phyloP scores from a whole-genome alignment of 2,329 filamentous ascomycete species.

The Talaromyces sp. region DNA sequence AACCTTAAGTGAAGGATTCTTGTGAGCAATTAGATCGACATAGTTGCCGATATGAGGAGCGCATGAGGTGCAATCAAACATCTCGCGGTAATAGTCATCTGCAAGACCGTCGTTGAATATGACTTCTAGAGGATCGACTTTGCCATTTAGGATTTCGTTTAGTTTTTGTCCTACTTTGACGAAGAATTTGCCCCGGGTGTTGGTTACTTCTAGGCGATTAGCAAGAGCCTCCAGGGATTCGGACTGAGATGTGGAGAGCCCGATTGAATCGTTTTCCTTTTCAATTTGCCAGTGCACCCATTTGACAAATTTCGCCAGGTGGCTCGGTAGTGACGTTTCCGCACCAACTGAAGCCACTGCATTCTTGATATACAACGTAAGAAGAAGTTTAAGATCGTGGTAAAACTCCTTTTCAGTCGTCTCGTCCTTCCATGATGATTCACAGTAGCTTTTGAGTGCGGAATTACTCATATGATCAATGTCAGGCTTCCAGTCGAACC shows the following conservation, averaged over 20 bases:
- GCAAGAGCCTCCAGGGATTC: background rate
- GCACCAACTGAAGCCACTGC: no score
- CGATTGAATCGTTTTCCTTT: background rate
- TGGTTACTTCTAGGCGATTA: constrained; percentile 1
- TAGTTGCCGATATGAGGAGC: constrained; percentile 24
- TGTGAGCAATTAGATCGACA: constrained; percentile 19
- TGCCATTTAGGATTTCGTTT: background rate
- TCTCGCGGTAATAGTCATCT: constrained; percentile 27
- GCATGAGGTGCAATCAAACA: constrained; percentile 26
- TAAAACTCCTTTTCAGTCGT: no score
- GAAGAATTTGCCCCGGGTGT: constrained; percentile 27
- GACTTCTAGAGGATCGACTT: background rate
- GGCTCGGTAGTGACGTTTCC: background rate
- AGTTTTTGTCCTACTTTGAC: constrained; percentile 26
- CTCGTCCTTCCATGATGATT: no score
- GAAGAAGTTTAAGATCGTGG: no score
- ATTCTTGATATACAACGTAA: no score
- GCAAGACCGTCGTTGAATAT: background rate
- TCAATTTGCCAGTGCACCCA: background rate
- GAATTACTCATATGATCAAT: no score
- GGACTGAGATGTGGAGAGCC: background rate
- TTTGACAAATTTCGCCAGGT: background rate
- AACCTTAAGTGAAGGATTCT: constrained; percentile 39
- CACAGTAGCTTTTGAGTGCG: no score
- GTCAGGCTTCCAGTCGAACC: background rate